Percentiles rank a stretch among this genome's conserved stretches.
Evolutionary conservation across 1,139 yeast genomes (phyloP).

Genomic region (Nadsonia commutata): DNA sequence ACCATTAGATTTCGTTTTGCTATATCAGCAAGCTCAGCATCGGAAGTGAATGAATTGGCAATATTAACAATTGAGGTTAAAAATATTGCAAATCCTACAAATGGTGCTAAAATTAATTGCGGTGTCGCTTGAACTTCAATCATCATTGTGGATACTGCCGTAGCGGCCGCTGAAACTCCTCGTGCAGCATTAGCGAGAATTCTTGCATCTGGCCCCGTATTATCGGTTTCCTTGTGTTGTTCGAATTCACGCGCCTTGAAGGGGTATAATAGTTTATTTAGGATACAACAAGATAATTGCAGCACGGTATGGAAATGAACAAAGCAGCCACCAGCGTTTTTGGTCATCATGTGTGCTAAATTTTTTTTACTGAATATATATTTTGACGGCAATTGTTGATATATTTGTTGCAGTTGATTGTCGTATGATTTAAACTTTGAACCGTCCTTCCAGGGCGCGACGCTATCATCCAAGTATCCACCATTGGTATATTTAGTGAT

Average conservation of each 20-base stretch:
- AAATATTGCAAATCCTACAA: slow-evolving; percentile 24
- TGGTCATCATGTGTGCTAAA: slow-evolving; percentile 12
- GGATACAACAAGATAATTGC: slow-evolving; percentile 14
- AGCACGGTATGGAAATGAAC: slow-evolving; percentile 17
- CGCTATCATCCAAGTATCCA: slow-evolving; percentile 11
- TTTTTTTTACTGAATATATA: slow-evolving; percentile 13
- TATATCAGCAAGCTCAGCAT: slow-evolving; percentile 16
- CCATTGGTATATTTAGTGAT: slow-evolving; percentile 11
- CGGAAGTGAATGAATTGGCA: slow-evolving; percentile 22
- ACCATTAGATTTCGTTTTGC: slow-evolving; percentile 23
- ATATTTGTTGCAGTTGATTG: slow-evolving; percentile 8
- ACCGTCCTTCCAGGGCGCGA: slow-evolving; percentile 15
- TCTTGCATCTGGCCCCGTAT: too few relatives aligned
- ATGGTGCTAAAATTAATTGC: slow-evolving; percentile 24
- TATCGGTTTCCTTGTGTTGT: slow-evolving; percentile 3
- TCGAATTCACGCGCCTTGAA: slow-evolving; percentile 8
- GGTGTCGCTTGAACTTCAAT: slow-evolving; percentile 19
- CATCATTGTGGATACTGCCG: slow-evolving; percentile 19
- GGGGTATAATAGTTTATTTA: slow-evolving; percentile 15
- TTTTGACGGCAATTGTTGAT: slow-evolving; percentile 11
- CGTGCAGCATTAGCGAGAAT: slow-evolving; percentile 18
- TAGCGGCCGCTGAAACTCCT: slow-evolving; percentile 21
- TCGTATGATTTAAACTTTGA: slow-evolving; percentile 10
- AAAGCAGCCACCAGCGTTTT: slow-evolving; percentile 14
- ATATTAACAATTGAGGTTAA: slow-evolving; percentile 24